phyloP scores from a whole-genome alignment of 352 stramenopile genomes.

The Globisporangium lucens region DNA sequence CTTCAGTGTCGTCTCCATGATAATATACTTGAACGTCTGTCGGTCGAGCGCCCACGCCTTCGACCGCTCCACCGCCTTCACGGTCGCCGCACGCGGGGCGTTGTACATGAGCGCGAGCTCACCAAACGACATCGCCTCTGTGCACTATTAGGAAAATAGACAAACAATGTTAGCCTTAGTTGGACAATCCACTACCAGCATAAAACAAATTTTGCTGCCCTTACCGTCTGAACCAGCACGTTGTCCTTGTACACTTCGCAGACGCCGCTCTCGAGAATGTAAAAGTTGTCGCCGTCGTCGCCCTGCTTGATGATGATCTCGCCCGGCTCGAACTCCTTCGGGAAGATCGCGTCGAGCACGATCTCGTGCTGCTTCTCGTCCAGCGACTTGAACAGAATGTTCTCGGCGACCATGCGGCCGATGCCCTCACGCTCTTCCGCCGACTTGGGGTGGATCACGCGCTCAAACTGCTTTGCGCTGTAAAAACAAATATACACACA shows the following conservation, averaged over 20 bases:
- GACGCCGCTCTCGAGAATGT: conserved; percentile 92
- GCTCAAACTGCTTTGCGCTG: conserved; percentile 73
- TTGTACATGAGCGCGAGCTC: conserved; percentile 98
- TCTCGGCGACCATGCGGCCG: conserved; percentile 80
- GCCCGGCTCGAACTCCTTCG: conserved; percentile 72
- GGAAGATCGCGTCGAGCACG: conserved; percentile 85
- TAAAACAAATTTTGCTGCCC: neutral
- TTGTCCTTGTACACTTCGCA: conserved; percentile 90
- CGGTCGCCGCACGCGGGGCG: conserved; percentile 93
- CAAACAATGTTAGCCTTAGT: neutral
- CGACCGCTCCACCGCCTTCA: conserved; percentile 87
- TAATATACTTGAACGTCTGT: conserved; percentile 90
- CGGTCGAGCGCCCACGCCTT: conserved; percentile 92
- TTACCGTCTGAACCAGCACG: conserved; percentile 79
- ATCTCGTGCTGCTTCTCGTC: conserved; percentile 88
- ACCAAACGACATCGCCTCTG: conserved; percentile 92
- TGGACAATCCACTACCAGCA: neutral
- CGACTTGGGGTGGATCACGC: conserved; percentile 84
- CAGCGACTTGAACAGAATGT: conserved; percentile 89
- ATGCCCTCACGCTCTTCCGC: conserved; percentile 72
- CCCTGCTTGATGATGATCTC: conserved; percentile 89
- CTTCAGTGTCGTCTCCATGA: conserved; percentile 90
- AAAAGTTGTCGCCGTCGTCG: conserved; percentile 93
- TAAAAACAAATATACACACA: neutral
- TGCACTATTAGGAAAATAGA: conserved; percentile 39